Evolutionary conservation across 208 protist species (phyloP), one percentile per base, ranked within the genome.

Genomic region (Acanthamoeba castellanii): DNA sequence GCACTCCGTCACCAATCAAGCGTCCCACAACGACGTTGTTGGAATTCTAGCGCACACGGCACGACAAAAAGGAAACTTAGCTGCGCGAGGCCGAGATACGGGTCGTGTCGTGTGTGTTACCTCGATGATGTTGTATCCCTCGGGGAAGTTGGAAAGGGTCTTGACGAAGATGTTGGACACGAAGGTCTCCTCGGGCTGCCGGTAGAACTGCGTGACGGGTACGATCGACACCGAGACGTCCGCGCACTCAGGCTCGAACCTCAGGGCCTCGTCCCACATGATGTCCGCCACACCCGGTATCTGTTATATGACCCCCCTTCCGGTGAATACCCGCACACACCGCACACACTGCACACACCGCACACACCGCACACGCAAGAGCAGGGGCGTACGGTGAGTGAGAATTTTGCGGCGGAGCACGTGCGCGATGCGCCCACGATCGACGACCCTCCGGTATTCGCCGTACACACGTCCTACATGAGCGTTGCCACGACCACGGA

Each of bases 151-250:
- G 25, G 47, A 50, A 14, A 85, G 34, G 27, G 76, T 57, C 76
- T 85, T 85, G 47, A 85, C 76, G 47, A 85, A 85, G 37, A 85
- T 85, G 76, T 85, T 85, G 37, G 76, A 85, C 16, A 85, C 76
- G 47, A 85, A 85, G 45, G 76, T 85, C 30, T 27, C 45, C 27
- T 85, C 76, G 25, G 13, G 22, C 76, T 55, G 45, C 76, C 13
- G 16, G 45, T 85, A 59, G 76, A 85, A 61, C 76, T 85, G 76
- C 27, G 76, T 59, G 27, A 85, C 76, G 27, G 76, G 45, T 5
- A 57, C 45, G 2, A 34, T 59, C 7, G 18, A 27, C 22, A 85
- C 47, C 9, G 34, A 25, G 25, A 85, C 76, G 30, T 85, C 76
- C 16, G 45, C 76, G 47, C 76, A 85, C 3, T n/a, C 30, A 0